Conservation (phyloP, 192 early-diverging fungal genomes). For the Entomortierella lignicola region DNA sequence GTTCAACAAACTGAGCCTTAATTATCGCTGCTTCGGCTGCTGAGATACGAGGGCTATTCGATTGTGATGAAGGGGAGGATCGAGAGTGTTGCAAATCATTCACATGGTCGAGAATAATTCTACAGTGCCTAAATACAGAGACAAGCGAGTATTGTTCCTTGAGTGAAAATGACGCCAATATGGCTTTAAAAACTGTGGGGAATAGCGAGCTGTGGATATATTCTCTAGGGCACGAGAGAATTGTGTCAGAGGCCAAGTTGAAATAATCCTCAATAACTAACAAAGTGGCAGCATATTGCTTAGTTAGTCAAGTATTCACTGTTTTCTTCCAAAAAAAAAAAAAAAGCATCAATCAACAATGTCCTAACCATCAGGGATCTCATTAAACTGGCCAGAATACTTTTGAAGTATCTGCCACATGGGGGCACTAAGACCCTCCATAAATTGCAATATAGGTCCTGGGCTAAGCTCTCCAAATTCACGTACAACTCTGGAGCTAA, state of each 20-base stretch:
- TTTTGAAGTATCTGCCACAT: conserved; percentile 68
- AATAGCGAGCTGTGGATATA: conserved; percentile 67
- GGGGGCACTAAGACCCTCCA: conserved; percentile 72
- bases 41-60: conserved; percentile 12
- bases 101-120: conserved; percentile 55
- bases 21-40: conserved; percentile 52
- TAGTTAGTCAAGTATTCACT: too few relatives aligned
- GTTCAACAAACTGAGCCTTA: conserved; percentile 51
- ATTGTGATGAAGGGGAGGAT: conserved; percentile 11
- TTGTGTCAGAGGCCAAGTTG: conserved; percentile 63
- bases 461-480: conserved; percentile 71
- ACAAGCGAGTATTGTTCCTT: conserved; percentile 61
- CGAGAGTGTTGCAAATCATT: conserved; percentile 29
- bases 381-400: conserved; percentile 63
- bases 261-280: conserved; percentile 86
- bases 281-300: not conserved
- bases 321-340: too few relatives aligned
- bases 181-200: conserved; percentile 70
- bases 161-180: conserved; percentile 66
- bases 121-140: conserved; percentile 63
- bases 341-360: not conserved
- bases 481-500: conserved; percentile 71
- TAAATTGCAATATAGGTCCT: conserved; percentile 63
- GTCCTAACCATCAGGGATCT: conserved; percentile 76
- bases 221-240: conserved; percentile 62